These are phyloP conservation scores for Candida parachauliodes DNA, from an alignment of 805 yeast species.

Conservation along the genomic window DNA sequence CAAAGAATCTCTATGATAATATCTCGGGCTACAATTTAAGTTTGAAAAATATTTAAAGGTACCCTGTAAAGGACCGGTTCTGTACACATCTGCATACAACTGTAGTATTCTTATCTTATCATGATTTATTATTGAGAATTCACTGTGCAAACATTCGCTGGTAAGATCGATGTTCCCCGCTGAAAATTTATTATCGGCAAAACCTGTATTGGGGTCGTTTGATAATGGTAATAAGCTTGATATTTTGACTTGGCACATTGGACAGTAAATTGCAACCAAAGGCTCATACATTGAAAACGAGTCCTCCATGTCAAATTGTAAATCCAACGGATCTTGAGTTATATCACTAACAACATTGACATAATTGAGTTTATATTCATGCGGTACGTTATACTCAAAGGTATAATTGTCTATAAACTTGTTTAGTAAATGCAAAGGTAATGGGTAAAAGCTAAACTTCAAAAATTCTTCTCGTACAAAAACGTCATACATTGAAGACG, in stretches of 20 bases:
- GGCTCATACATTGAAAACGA: conserved; percentile 7
- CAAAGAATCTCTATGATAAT: background rate
- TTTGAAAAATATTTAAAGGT: conserved; percentile 9
- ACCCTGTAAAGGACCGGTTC: conserved; percentile 7
- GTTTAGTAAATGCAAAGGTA: conserved; percentile 12
- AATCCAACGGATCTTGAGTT: background rate
- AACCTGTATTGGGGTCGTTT: conserved; percentile 7
- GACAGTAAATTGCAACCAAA: conserved; percentile 12
- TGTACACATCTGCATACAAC: conserved; percentile 14
- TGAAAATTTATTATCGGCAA: conserved; percentile 5
- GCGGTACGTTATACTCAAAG: conserved; percentile 5
- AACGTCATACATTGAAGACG: conserved; percentile 14
- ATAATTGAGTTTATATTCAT: background rate
- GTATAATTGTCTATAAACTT: conserved; percentile 10
- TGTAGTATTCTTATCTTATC: conserved; percentile 20
- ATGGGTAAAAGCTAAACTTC: conserved; percentile 8
- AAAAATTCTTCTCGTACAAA: conserved; percentile 12
- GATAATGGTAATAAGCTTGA: conserved; percentile 9
- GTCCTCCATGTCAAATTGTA: conserved; percentile 4
- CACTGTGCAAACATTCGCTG: conserved; percentile 15
- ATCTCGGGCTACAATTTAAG: conserved; percentile 1
- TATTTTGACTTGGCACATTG: conserved; percentile 11
- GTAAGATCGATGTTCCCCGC: conserved; percentile 5
- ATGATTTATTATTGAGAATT: conserved; percentile 12
- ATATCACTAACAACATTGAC: background rate